Conservation (phyloP, 805 yeast genomes). For the Priceomyces haplophilus region DNA sequence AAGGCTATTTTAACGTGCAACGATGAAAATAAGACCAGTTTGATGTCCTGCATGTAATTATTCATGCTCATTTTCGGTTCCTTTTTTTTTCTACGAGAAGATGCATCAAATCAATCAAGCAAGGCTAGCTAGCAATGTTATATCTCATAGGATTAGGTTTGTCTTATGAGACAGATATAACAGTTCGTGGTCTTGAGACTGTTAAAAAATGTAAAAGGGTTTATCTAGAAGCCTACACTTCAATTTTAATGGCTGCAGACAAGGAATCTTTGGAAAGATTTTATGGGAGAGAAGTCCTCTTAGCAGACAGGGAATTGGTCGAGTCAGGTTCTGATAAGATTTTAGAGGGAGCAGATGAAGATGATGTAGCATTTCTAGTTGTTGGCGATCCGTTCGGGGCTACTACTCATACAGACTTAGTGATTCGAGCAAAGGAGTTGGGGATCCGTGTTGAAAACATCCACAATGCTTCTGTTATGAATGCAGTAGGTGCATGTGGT, state of each 20-base stretch:
- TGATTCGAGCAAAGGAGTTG: constrained; percentile 84
- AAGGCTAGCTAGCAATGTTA: constrained; percentile 49
- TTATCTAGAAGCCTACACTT: constrained; percentile 93
- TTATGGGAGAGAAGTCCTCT: constrained; percentile 78
- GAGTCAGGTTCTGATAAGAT: constrained; percentile 86
- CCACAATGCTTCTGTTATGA: constrained; percentile 97
- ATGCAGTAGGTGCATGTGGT: constrained; percentile 98
- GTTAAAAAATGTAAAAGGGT: constrained; percentile 83
- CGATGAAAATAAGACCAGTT: no score
- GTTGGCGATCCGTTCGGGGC: constrained; percentile 99
- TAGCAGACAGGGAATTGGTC: constrained; percentile 94
- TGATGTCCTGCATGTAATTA: constrained; percentile 8
- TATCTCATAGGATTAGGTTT: constrained; percentile 90
- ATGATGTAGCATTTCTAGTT: constrained; percentile 89
- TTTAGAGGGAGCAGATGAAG: constrained; percentile 68
- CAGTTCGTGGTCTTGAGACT: constrained; percentile 88
- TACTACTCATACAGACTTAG: constrained; percentile 93
- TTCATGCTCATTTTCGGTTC: not conserved
- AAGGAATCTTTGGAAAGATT: constrained; percentile 69
- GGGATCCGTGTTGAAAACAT: constrained; percentile 75
- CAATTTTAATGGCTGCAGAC: constrained; percentile 91
- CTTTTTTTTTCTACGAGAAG: constrained; percentile 2
- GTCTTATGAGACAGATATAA: constrained; percentile 84
- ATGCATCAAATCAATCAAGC: not conserved
- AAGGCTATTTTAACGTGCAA: no score